These are phyloP conservation scores for Phialemoniopsis sp. DNA, from an alignment of 2,329 filamentous ascomycete genomes.

Conservation along the genomic window DNA sequence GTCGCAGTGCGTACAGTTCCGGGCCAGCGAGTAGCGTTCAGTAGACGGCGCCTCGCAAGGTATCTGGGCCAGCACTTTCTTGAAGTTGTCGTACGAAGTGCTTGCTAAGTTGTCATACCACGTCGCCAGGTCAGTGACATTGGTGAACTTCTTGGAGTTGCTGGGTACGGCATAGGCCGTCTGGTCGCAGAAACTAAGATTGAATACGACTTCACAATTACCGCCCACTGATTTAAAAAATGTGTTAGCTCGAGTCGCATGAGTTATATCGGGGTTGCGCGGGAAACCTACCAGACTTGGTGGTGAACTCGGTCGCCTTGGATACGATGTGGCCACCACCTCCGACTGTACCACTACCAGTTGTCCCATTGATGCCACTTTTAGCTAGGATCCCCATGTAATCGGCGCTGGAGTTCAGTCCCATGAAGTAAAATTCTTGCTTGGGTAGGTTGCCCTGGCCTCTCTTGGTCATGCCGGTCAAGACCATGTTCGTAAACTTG, in stretches of 20 bases:
- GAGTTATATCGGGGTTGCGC: neutral
- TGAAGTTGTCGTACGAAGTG: slow-evolving; percentile 70
- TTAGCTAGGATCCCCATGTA: slow-evolving; percentile 74
- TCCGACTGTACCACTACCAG: slow-evolving; percentile 42
- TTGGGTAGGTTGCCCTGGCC: slow-evolving; percentile 67
- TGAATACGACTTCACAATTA: slow-evolving; percentile 82
- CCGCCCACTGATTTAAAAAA: slow-evolving; percentile 42
- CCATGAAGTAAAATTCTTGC: slow-evolving; percentile 81
- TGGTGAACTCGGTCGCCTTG: slow-evolving; percentile 66
- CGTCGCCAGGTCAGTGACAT: slow-evolving; percentile 55
- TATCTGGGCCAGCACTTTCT: slow-evolving; percentile 76
- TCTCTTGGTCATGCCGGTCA: slow-evolving; percentile 64
- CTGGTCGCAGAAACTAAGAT: slow-evolving; percentile 84
- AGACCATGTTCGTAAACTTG: slow-evolving; percentile 40
- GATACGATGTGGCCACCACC: slow-evolving; percentile 73
- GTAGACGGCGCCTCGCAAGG: slow-evolving; percentile 74
- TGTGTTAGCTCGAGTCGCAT: slow-evolving; percentile 3
- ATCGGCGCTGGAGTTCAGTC: slow-evolving; percentile 64
- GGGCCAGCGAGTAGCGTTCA: slow-evolving; percentile 76
- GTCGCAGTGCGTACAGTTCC: slow-evolving; percentile 71
- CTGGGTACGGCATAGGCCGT: slow-evolving; percentile 89
- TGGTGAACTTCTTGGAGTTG: slow-evolving; percentile 61
- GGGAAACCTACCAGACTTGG: slow-evolving; percentile 62
- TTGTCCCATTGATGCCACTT: slow-evolving; percentile 45
- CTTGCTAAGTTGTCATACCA: slow-evolving; percentile 77